These are phyloP conservation scores for Hypomontagnella monticulosa DNA, from an alignment of 495 filamentous ascomycete genomes.

Conservation along the genomic window DNA sequence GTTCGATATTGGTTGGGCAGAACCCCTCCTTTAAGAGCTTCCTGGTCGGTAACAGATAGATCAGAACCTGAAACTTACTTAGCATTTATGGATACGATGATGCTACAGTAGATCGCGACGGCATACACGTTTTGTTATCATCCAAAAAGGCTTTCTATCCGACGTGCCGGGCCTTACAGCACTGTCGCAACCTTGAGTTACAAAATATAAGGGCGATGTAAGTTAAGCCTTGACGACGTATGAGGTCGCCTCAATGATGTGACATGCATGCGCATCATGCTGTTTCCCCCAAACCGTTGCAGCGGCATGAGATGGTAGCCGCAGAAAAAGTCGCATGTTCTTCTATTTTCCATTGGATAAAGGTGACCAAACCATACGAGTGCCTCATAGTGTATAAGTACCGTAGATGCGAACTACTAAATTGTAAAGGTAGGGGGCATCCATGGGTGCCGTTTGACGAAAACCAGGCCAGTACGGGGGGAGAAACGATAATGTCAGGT, in stretches of 20 bases:
- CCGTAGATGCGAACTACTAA: slow-evolving; percentile 14
- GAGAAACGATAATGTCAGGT: background rate
- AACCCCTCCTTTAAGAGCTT: slow-evolving; percentile 47
- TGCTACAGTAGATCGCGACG: slow-evolving; percentile 8
- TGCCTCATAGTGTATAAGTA: background rate
- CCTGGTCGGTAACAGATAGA: slow-evolving; percentile 22
- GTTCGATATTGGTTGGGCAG: slow-evolving; percentile 42
- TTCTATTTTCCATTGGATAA: slow-evolving; percentile 23
- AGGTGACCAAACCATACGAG: slow-evolving; percentile 19
- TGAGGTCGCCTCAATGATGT: slow-evolving; percentile 38
- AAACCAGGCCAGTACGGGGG: background rate
- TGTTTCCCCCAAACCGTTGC: slow-evolving; percentile 32
- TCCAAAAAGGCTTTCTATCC: slow-evolving; percentile 13
- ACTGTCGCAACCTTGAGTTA: slow-evolving; percentile 9
- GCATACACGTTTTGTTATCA: slow-evolving; percentile 9
- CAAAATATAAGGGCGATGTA: slow-evolving; percentile 4
- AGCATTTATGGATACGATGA: background rate
- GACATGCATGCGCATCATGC: slow-evolving; percentile 46
- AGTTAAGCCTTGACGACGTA: slow-evolving; percentile 22
- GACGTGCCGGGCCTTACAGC: slow-evolving; percentile 6
- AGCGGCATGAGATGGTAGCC: slow-evolving; percentile 33
- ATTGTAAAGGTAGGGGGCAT: background rate
- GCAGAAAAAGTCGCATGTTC: slow-evolving; percentile 36
- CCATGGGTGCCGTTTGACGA: too few species aligned
- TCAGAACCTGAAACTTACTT: slow-evolving; percentile 6